Evolutionary conservation across 805 yeast species (phyloP).

Genomic region (Hermanozyma aechmeae): DNA sequence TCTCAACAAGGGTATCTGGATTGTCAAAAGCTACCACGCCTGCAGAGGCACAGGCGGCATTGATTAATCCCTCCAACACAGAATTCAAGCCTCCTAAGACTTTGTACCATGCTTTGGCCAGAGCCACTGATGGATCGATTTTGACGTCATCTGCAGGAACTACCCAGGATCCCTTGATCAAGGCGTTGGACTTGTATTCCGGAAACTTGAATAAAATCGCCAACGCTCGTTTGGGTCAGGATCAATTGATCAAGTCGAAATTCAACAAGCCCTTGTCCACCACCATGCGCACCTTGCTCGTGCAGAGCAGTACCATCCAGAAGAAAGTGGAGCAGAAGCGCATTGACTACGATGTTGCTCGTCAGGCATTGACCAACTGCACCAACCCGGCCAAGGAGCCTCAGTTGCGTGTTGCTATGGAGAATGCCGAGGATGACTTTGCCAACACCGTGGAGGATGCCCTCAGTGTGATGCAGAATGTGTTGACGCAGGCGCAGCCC

Average conservation of each 20-base stretch:
- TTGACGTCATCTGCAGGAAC: slow-evolving; percentile 28
- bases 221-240: slow-evolving; percentile 76
- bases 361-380: slow-evolving; percentile 35
- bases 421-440: slow-evolving; percentile 80
- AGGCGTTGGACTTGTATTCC: slow-evolving; percentile 59
- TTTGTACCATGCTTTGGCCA: slow-evolving; percentile 68
- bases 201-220: slow-evolving; percentile 68
- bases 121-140: slow-evolving; percentile 56
- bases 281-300: slow-evolving; percentile 50
- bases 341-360: slow-evolving; percentile 69
- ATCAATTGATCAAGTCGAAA: slow-evolving; percentile 56
- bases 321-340: slow-evolving; percentile 70
- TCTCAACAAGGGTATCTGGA: slow-evolving; percentile 55
- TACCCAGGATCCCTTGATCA: slow-evolving; percentile 43
- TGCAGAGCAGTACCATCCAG: slow-evolving; percentile 60
- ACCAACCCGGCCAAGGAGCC: slow-evolving; percentile 50
- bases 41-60: slow-evolving; percentile 73
- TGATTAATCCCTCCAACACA: slow-evolving; percentile 32
- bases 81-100: slow-evolving; percentile 66
- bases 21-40: slow-evolving; percentile 67
- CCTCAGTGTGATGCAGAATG: slow-evolving; percentile 72
- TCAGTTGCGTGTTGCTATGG: slow-evolving; percentile 65
- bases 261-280: slow-evolving; percentile 61
- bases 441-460: slow-evolving; percentile 88
- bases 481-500: slow-evolving; percentile 61